phyloP scores from a whole-genome alignment of 1,139 yeast genomes.

The Geotrichum carabidarum region DNA sequence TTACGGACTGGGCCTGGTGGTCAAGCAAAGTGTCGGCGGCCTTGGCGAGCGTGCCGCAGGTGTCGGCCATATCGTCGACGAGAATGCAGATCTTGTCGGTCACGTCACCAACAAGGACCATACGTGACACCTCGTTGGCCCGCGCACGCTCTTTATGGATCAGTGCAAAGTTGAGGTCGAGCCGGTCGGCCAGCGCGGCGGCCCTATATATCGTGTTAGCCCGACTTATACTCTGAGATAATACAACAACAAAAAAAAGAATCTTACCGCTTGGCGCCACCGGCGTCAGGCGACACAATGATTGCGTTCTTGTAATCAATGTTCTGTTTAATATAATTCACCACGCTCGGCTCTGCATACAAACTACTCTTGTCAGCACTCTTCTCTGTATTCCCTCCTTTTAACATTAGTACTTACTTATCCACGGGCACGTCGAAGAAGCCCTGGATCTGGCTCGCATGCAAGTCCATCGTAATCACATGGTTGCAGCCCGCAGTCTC shows the following conservation, averaged over 20 bases:
- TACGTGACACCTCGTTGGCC: slow-evolving; percentile 88
- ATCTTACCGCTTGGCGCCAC: slow-evolving; percentile 69
- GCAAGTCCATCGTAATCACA: slow-evolving; percentile 95
- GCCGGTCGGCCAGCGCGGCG: slow-evolving; percentile 87
- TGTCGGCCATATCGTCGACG: slow-evolving; percentile 98
- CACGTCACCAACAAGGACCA: slow-evolving; percentile 97
- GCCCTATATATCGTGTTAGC: slow-evolving; percentile 50
- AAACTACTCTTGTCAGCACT: slow-evolving; percentile 33
- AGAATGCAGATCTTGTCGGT: slow-evolving; percentile 78
- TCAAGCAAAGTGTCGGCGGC: slow-evolving; percentile 87
- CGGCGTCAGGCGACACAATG: slow-evolving; percentile 95
- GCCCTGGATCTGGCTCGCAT: slow-evolving; percentile 96
- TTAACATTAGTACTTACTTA: slow-evolving; percentile 39
- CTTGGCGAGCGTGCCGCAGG: slow-evolving; percentile 93
- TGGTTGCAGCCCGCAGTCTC: slow-evolving; percentile 96
- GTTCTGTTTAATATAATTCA: slow-evolving; percentile 76
- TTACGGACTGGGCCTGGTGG: slow-evolving; percentile 69
- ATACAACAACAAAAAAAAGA: background rate
- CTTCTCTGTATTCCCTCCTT: background rate
- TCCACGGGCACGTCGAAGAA: slow-evolving; percentile 95
- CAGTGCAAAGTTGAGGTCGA: slow-evolving; percentile 89
- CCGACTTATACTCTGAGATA: background rate
- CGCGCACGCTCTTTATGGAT: slow-evolving; percentile 95
- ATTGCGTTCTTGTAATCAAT: slow-evolving; percentile 65
- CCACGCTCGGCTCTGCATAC: slow-evolving; percentile 92